Base-by-base conservation (phyloP, 2,329 filamentous ascomycete genomes). In the Penicillium sp. region DNA sequence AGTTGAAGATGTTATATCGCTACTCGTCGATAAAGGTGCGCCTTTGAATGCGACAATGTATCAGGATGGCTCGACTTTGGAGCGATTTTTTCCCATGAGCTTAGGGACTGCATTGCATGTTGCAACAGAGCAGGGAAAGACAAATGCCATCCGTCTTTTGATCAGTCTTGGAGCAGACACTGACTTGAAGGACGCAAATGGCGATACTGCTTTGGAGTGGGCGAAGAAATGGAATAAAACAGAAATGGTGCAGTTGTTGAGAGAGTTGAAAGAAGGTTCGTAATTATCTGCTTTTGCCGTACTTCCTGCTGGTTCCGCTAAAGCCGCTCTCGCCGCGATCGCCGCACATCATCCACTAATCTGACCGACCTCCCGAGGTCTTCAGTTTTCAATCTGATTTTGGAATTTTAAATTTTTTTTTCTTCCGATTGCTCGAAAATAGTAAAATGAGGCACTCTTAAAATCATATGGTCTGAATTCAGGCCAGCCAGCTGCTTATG, bases 11-110 rank as follows among this genome's bases (percentile, higher is more conserved):
- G 59, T 65, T 0, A 39, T 65, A 27, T 40, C 27, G 3, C n/a
- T 64, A 10, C 60, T 66, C 0, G 27, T 65, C 27, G 48, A 54
- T 46, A 31, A 34, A 34, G 62, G 63, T 6, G 62, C 57, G 4
- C 18, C 56, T 49, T 49, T 66, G 2, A 58, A 67, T 55, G 24
- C 24, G 24, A 27, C 24, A 8, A 60, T 62, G 46, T 60, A 64
- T 43, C 34, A 63, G 34, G 46, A 62, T 39, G 44, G 61, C 39
- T 54, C 51, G 39, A 43, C 53, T 53, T 58, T 44, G 36, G 36
- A 53, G 24, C 49, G 50, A 29, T 53, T 53, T 29, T 52, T 18
- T 39, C 49, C 46, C 29, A 53, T 53, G 42, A 43, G 46, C 36
- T 27, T 56, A 11, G 54, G 54, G 24, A 53, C 49, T 44, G 18